Percentiles rank a stretch among this genome's conserved stretches.
phyloP scores from a whole-genome alignment of 1,139 yeast genomes.

The Hanseniaspora gamundiae region DNA sequence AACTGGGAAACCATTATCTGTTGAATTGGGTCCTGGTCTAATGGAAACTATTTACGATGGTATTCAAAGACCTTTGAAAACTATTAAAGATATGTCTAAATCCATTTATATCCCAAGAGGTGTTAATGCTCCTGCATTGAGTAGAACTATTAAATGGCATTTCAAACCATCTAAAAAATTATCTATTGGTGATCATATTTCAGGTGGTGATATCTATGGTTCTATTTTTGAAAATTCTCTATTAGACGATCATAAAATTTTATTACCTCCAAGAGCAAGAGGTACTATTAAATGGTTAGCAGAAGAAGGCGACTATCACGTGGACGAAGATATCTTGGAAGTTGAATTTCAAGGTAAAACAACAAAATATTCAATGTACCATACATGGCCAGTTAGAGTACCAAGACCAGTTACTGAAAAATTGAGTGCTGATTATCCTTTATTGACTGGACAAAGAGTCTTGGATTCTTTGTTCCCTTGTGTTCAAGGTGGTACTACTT shows the following conservation, averaged over 20 bases:
- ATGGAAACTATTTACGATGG: constrained; percentile 99
- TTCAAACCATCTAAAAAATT: constrained; percentile 60
- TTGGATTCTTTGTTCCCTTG: constrained; percentile 95
- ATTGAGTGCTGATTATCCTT: constrained; percentile 83
- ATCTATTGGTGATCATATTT: constrained; percentile 91
- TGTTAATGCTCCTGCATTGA: constrained; percentile 87
- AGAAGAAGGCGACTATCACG: constrained; percentile 77
- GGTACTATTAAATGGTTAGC: constrained; percentile 92
- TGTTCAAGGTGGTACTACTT: constrained; percentile 99
- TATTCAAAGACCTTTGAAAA: constrained; percentile 94
- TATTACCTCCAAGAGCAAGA: constrained; percentile 95
- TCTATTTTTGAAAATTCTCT: constrained; percentile 87
- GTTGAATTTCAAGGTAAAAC: constrained; percentile 89
- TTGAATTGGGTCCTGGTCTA: constrained; percentile 96
- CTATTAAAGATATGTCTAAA: constrained; percentile 74
- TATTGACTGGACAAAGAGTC: constrained; percentile 97
- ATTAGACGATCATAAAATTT: constrained; percentile 81
- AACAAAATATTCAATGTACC: constrained; percentile 82
- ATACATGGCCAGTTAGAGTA: constrained; percentile 98
- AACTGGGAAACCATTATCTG: constrained; percentile 96
- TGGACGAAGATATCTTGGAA: constrained; percentile 81
- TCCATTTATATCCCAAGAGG: constrained; percentile 98
- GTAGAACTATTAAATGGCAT: constrained; percentile 72
- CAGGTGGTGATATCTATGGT: constrained; percentile 97
- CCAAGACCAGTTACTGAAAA: constrained; percentile 98